phyloP scores from a whole-genome alignment of 1,284 basidiomycete genomes.

The Flammula alnicola region DNA sequence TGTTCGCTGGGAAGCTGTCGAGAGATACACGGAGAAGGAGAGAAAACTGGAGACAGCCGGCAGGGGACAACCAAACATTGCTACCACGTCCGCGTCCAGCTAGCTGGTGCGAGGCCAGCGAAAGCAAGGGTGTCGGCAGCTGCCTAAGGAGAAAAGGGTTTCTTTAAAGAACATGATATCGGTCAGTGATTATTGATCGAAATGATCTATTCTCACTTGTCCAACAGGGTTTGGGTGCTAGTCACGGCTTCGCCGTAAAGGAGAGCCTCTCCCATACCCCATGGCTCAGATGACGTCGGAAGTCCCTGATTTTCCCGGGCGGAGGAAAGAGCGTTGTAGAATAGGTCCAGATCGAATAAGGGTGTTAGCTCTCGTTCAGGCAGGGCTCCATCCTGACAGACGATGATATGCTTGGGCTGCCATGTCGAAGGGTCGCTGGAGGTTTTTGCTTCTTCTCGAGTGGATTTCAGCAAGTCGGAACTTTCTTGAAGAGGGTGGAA shows the following conservation, averaged over 20 bases:
- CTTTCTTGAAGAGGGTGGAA: conserved; percentile 51
- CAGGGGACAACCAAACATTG: conserved; percentile 93
- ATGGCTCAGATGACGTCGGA: conserved; percentile 25
- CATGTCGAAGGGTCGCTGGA: conserved; percentile 35
- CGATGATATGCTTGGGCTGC: conserved; percentile 57
- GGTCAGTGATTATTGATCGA: conserved; percentile 1
- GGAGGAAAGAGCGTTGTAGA: conserved; percentile 47
- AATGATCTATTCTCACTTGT: conserved; percentile 64
- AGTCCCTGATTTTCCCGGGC: conserved; percentile 30
- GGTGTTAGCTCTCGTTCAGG: conserved; percentile 54
- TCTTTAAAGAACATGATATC: conserved; percentile 56
- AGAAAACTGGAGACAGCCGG: conserved; percentile 90
- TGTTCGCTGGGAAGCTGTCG: conserved; percentile 56
- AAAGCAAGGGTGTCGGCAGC: conserved; percentile 79
- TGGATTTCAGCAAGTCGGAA: conserved; percentile 38
- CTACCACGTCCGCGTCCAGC: conserved; percentile 87
- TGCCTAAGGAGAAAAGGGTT: conserved; percentile 76
- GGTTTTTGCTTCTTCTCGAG: conserved; percentile 35
- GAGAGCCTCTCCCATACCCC: conserved; percentile 77
- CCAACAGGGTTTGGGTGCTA: conserved; percentile 94
- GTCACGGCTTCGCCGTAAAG: conserved; percentile 91
- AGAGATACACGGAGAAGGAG: conserved; percentile 66
- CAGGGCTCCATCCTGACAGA: conserved; percentile 45
- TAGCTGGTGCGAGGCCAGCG: conserved; percentile 87
- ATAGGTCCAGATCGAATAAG: conserved; percentile 57